phyloP scores from a whole-genome alignment of 192 early-diverging fungal genomes.

The Thoreauomyces humboldtii region DNA sequence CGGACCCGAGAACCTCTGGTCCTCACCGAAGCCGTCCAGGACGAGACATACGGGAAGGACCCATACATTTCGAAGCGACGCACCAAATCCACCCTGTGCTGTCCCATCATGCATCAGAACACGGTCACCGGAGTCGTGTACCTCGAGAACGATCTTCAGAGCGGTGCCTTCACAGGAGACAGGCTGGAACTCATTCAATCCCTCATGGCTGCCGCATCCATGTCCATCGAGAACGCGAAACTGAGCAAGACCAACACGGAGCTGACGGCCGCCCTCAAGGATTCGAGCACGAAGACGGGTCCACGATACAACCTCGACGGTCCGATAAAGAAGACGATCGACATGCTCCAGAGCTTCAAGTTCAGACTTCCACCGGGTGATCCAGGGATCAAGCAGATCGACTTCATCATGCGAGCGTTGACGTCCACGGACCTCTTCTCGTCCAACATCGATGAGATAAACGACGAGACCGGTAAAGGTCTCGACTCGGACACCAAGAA shows the following conservation, averaged over 20 bases:
- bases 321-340: conserved; percentile 51
- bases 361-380: conserved; percentile 33
- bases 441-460: conserved; percentile 53
- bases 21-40: conserved; percentile 33
- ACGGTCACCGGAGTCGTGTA: conserved; percentile 45
- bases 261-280: conserved; percentile 40
- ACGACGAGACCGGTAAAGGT: conserved; percentile 49
- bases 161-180: conserved; percentile 40
- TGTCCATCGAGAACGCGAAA: conserved; percentile 53
- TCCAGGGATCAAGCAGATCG: conserved; percentile 41
- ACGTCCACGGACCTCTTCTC: conserved; percentile 48
- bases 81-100: conserved; percentile 50
- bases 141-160: conserved; percentile 49
- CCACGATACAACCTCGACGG: conserved; percentile 55
- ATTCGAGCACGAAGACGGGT: conserved; percentile 27
- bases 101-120: conserved; percentile 53
- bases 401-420: conserved; percentile 46
- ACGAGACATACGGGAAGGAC: conserved; percentile 40
- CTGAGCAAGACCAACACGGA: conserved; percentile 46
- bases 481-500: conserved; percentile 53
- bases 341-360: conserved; percentile 46
- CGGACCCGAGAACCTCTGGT: conserved; percentile 41
- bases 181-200: conserved; percentile 47
- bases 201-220: conserved; percentile 46
- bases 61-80: conserved; percentile 36